Percentiles rank a stretch among this genome's conserved stretches.
Conservation (phyloP, 2,329 filamentous ascomycete genomes). For the Pezicula rhizophila region DNA sequence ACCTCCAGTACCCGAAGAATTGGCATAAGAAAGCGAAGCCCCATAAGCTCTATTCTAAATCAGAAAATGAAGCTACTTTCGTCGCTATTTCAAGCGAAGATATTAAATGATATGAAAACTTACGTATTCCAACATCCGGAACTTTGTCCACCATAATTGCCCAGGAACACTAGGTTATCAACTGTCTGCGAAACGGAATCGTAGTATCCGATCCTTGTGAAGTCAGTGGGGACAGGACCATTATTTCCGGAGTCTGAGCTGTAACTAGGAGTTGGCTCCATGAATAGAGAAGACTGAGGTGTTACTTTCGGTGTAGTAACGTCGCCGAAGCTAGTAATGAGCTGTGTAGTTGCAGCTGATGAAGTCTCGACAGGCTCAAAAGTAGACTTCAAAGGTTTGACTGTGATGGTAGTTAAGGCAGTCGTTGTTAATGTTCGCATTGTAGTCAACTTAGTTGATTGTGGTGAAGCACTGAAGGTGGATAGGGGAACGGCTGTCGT, state of each 20-base stretch:
- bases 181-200: conserved; percentile 34
- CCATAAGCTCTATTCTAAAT: conserved; percentile 26
- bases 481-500: neutral
- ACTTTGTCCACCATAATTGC: conserved; percentile 47
- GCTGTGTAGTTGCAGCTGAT: no score
- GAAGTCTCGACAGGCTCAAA: no score
- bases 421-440: no score
- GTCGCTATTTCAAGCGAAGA: neutral
- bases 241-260: conserved; percentile 13
- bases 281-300: no score
- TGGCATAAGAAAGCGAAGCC: conserved; percentile 50
- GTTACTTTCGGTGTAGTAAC: no score
- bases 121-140: conserved; percentile 50
- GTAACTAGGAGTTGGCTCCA: neutral
- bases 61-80: neutral
- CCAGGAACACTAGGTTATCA: conserved; percentile 52
- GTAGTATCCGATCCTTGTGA: conserved; percentile 42
- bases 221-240: conserved; percentile 22
- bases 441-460: no score
- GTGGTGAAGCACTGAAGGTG: no score
- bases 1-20: conserved; percentile 38
- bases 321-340: no score
- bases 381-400: no score
- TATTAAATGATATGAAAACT: conserved; percentile 6
- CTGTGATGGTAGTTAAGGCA: no score